Percentiles rank a stretch among this genome's conserved stretches.
Conservation (phyloP, 805 yeast species). For the Metschnikowia kofuensis region DNA sequence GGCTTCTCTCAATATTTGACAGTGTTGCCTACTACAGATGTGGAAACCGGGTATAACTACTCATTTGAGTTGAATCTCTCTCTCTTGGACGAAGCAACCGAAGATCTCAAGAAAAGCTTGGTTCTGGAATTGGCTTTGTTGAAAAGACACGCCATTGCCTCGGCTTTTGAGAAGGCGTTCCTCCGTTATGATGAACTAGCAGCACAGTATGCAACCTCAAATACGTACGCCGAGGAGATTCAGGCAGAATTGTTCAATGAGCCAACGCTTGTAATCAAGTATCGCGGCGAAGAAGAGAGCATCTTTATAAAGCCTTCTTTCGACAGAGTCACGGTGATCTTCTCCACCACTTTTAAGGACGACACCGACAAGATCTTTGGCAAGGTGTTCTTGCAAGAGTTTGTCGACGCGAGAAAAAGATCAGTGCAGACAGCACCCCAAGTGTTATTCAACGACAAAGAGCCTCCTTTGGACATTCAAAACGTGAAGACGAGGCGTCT, state of each 20-base stretch:
- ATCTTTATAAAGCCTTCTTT: slow-evolving; percentile 88
- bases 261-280: slow-evolving; percentile 66
- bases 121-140: slow-evolving; percentile 67
- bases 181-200: slow-evolving; percentile 70
- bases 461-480: slow-evolving; percentile 82
- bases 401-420: slow-evolving; percentile 93
- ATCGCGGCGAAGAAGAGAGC: slow-evolving; percentile 84
- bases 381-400: slow-evolving; percentile 86
- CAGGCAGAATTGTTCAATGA: slow-evolving; percentile 47
- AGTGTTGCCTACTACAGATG: slow-evolving; percentile 27
- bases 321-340: slow-evolving; percentile 95
- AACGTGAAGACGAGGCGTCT: slow-evolving; percentile 40
- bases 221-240: slow-evolving; percentile 43
- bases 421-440: slow-evolving; percentile 98
- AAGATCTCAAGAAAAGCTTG: slow-evolving; percentile 49
- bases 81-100: slow-evolving; percentile 29
- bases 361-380: slow-evolving; percentile 94
- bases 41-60: slow-evolving; percentile 81
- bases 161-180: slow-evolving; percentile 89
- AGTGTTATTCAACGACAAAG: slow-evolving; percentile 84
- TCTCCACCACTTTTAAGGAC: slow-evolving; percentile 91
- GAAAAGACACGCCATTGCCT: slow-evolving; percentile 85
- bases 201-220: slow-evolving; percentile 39
- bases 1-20: slow-evolving; percentile 33
- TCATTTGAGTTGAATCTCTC: slow-evolving; percentile 67